Conservation (phyloP, 768 basidiomycete species). For the Calocybe cyanea region DNA sequence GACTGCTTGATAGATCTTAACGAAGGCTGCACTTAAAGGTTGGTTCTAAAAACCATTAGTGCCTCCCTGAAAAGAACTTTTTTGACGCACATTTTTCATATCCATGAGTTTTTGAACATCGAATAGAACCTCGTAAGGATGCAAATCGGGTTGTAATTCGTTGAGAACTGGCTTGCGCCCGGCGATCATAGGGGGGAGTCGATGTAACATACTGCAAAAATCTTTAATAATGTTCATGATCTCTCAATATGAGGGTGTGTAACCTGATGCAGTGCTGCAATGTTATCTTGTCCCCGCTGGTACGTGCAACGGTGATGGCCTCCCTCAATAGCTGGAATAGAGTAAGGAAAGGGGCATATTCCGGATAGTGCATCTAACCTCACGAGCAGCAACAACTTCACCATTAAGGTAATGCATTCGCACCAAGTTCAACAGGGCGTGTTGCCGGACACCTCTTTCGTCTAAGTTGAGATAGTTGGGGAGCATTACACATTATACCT, state of each 20-base stretch:
- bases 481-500: too few species aligned
- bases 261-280: constrained; percentile 81
- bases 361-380: constrained; percentile 36
- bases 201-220: constrained; percentile 58
- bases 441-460: constrained; percentile 70
- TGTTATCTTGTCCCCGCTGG: constrained; percentile 64
- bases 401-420: constrained; percentile 72
- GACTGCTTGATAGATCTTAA: constrained; percentile 61
- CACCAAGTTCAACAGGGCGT: constrained; percentile 73
- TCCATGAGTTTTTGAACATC: constrained; percentile 77
- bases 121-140: constrained; percentile 72
- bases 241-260: background rate
- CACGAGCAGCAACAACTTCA: constrained; percentile 64
- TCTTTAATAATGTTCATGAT: background rate
- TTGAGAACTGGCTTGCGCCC: constrained; percentile 53
- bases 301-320: constrained; percentile 75
- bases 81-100: constrained; percentile 49
- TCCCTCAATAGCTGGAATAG: constrained; percentile 59
- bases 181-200: constrained; percentile 52
- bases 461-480: background rate
- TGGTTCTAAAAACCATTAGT: constrained; percentile 46
- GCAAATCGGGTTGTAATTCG: constrained; percentile 71
- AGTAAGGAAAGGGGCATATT: background rate
- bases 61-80: background rate
- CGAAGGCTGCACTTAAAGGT: constrained; percentile 65